Evolutionary conservation across 2,329 filamentous ascomycete species (phyloP).

Genomic region (Stenocarpella maydis): DNA sequence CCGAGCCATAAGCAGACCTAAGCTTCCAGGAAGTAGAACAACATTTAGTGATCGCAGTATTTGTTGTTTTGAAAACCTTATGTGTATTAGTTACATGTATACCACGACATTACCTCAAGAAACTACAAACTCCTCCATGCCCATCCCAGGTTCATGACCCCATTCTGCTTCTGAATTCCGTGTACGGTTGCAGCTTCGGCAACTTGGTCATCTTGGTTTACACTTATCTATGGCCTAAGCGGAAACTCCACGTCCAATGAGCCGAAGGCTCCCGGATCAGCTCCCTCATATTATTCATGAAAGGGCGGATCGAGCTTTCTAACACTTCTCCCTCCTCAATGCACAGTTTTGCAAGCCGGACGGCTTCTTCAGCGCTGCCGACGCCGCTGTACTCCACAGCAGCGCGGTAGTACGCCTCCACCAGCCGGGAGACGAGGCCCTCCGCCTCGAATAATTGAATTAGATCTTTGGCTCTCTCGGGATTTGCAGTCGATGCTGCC

Average conservation of each 20-base stretch:
- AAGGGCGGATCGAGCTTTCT: constrained; percentile 44
- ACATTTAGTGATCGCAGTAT: too few relatives aligned
- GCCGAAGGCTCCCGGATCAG: constrained; percentile 42
- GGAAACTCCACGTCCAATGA: constrained; percentile 42
- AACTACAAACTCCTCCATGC: too few relatives aligned
- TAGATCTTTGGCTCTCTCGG: constrained; percentile 48
- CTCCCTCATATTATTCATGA: constrained; percentile 46
- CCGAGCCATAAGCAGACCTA: too few relatives aligned
- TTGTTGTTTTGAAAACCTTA: too few relatives aligned
- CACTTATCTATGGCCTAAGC: not conserved
- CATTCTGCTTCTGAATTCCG: not conserved
- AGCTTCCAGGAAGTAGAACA: too few relatives aligned
- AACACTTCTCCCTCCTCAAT: constrained; percentile 42
- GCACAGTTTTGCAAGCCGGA: constrained; percentile 43
- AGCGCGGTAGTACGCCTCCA: constrained; percentile 49
- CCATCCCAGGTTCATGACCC: too few relatives aligned
- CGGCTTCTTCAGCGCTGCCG: constrained; percentile 43
- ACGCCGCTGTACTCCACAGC: constrained; percentile 51
- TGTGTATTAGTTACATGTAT: too few relatives aligned
- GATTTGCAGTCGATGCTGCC: constrained; percentile 40
- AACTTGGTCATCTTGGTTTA: not conserved
- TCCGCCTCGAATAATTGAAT: constrained; percentile 49
- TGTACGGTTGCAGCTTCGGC: not conserved
- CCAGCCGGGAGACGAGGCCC: constrained; percentile 42
- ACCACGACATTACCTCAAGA: too few relatives aligned